Percentiles rank a stretch among this genome's conserved stretches.
These are phyloP conservation scores for Wickerhamiella shivajii DNA, from an alignment of 805 yeast species.

Conservation along the genomic window DNA sequence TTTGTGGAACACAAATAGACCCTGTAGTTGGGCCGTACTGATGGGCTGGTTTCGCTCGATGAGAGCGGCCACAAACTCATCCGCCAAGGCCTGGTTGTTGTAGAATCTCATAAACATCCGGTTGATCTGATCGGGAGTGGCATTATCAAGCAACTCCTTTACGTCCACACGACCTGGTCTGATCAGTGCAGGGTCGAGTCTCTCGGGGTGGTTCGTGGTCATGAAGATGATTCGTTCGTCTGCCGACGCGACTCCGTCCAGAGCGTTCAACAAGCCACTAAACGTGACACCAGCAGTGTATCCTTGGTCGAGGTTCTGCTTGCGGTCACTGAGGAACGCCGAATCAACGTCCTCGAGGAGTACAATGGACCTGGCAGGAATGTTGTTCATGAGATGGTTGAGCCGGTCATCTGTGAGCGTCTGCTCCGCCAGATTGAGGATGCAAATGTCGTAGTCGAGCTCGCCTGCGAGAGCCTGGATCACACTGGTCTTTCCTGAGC, in stretches of 20 bases:
- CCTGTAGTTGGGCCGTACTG: conserved; percentile 91
- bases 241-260: conserved; percentile 95
- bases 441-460: conserved; percentile 87
- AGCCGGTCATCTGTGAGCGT: conserved; percentile 88
- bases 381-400: conserved; percentile 90
- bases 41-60: conserved; percentile 39
- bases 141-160: conserved; percentile 71
- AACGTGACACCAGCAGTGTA: conserved; percentile 83
- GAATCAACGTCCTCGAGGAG: conserved; percentile 91
- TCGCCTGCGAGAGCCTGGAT: conserved; percentile 96
- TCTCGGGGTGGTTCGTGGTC: conserved; percentile 97
- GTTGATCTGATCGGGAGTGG: conserved; percentile 65
- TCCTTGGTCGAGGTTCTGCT: conserved; percentile 63
- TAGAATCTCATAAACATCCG: conserved; percentile 84
- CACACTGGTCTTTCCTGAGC: conserved; percentile 89
- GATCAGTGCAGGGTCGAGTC: conserved; percentile 78
- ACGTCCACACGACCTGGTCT: conserved; percentile 92
- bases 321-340: conserved; percentile 65
- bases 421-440: conserved; percentile 76
- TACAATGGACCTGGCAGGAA: conserved; percentile 77
- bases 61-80: conserved; percentile 34
- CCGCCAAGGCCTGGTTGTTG: conserved; percentile 42
- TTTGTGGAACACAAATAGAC: conserved; percentile 85
- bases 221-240: conserved; percentile 93
- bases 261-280: conserved; percentile 81